These are phyloP conservation scores for Colletotrichum tanaceti DNA, from an alignment of 2,329 filamentous ascomycete species.

Conservation along the genomic window DNA sequence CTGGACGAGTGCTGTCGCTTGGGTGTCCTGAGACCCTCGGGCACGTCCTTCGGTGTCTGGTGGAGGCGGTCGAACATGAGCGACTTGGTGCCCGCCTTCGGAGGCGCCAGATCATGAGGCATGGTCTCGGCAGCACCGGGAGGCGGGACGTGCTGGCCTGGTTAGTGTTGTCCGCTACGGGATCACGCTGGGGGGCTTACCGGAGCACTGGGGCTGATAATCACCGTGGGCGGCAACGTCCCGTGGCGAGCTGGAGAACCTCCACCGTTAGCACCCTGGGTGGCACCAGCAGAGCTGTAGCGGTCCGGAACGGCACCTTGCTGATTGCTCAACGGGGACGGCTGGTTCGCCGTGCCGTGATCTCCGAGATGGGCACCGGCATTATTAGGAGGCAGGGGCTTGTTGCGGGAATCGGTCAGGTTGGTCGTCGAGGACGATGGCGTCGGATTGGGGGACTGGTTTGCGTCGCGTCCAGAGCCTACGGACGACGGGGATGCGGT, in stretches of 20 bases:
- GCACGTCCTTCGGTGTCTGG: slow-evolving; percentile 94
- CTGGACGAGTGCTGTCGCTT: slow-evolving; percentile 97
- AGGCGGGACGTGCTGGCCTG: slow-evolving; percentile 82
- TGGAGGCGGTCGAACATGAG: slow-evolving; percentile 89
- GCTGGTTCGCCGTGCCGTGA: slow-evolving; percentile 55
- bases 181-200: slow-evolving; percentile 64
- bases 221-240: slow-evolving; percentile 82
- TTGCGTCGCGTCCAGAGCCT: slow-evolving; percentile 62
- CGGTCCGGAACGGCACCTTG: slow-evolving; percentile 54
- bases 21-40: slow-evolving; percentile 93
- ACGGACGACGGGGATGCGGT: slow-evolving; percentile 80
- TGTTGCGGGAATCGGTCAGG: slow-evolving; percentile 86
- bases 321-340: slow-evolving; percentile 52
- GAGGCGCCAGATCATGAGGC: slow-evolving; percentile 95
- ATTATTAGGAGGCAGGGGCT: slow-evolving; percentile 74
- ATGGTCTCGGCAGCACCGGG: slow-evolving; percentile 96
- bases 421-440: slow-evolving; percentile 91
- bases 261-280: slow-evolving; percentile 56
- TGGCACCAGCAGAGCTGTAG: slow-evolving; percentile 53
- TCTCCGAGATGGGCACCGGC: slow-evolving; percentile 56
- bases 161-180: background rate
- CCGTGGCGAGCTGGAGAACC: slow-evolving; percentile 73
- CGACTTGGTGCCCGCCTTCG: slow-evolving; percentile 91
- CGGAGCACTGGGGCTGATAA: slow-evolving; percentile 94
- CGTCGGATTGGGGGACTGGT: slow-evolving; percentile 74